Percentiles rank a stretch among this genome's conserved stretches.
Conservation (phyloP, 257 asterid genomes). For the Solanum peruvianum region DNA sequence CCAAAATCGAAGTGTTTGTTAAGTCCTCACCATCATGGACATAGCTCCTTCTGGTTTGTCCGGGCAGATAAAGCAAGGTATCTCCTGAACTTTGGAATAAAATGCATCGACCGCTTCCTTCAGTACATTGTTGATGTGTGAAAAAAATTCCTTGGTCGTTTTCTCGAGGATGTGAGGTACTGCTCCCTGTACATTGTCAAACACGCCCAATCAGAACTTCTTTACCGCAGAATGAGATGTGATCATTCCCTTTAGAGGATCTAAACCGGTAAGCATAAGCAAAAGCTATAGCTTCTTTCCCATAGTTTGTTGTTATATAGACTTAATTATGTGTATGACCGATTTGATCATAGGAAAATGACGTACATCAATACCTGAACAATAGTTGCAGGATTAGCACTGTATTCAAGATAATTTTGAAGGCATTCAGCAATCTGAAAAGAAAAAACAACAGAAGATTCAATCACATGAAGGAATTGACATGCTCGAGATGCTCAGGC, state of each 20-base stretch:
- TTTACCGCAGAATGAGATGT: neutral
- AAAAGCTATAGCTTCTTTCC: neutral
- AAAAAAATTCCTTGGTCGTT: conserved; percentile 32
- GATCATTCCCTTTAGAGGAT: neutral
- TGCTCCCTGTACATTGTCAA: conserved; percentile 39
- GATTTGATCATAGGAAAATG: neutral
- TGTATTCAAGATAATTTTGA: conserved; percentile 28
- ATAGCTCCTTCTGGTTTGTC: conserved; percentile 64
- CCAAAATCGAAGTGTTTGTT: neutral
- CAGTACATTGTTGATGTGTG: conserved; percentile 20
- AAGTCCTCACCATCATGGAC: conserved; percentile 41
- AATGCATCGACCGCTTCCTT: conserved; percentile 43
- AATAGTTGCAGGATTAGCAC: conserved; percentile 47
- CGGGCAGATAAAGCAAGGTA: conserved; percentile 32
- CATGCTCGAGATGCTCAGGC: neutral
- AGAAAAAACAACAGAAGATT: neutral
- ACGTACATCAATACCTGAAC: conserved; percentile 25
- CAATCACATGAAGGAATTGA: neutral
- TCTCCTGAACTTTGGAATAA: conserved; percentile 24
- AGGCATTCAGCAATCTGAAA: conserved; percentile 45
- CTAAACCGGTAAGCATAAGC: neutral
- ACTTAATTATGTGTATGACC: neutral
- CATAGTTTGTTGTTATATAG: neutral
- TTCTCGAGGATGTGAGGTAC: conserved; percentile 47
- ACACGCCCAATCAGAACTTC: neutral